Evolutionary conservation across 495 filamentous ascomycete species (phyloP).

Genomic region (Penicillium mononematosum): DNA sequence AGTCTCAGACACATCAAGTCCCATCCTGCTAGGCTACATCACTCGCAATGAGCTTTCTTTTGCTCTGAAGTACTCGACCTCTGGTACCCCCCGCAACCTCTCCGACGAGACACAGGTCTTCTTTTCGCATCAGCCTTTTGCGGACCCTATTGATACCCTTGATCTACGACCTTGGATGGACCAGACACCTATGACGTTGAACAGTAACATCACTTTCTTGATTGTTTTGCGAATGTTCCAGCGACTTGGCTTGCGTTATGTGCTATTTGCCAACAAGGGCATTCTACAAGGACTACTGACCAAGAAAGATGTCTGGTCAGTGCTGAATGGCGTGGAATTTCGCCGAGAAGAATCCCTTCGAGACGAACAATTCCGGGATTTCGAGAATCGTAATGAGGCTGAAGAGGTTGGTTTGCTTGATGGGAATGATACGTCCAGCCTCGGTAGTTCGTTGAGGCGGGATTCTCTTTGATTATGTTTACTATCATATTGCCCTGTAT

Average conservation of each 20-base stretch:
- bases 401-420: slow-evolving; percentile 54
- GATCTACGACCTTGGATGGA: slow-evolving; percentile 98
- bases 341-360: slow-evolving; percentile 38
- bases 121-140: slow-evolving; percentile 79
- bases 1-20: slow-evolving; percentile 64
- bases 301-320: slow-evolving; percentile 98
- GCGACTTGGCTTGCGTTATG: slow-evolving; percentile 85
- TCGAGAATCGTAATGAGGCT: slow-evolving; percentile 40
- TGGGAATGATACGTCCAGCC: slow-evolving; percentile 40
- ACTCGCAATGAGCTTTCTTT: slow-evolving; percentile 86
- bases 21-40: slow-evolving; percentile 85
- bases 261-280: slow-evolving; percentile 81
- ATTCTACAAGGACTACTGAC: slow-evolving; percentile 82
- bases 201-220: slow-evolving; percentile 67
- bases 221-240: slow-evolving; percentile 89
- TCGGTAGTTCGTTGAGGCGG: slow-evolving; percentile 38
- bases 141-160: slow-evolving; percentile 73
- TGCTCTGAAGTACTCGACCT: slow-evolving; percentile 58
- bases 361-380: slow-evolving; percentile 38
- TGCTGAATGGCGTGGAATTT: slow-evolving; percentile 78
- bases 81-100: slow-evolving; percentile 51
- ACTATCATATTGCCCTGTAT: slow-evolving; percentile 15
- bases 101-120: slow-evolving; percentile 73
- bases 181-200: slow-evolving; percentile 91
- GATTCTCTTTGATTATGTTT: slow-evolving; percentile 32